Base-by-base conservation (phyloP, 345 rosid species). In the Cochlearia excelsa region DNA sequence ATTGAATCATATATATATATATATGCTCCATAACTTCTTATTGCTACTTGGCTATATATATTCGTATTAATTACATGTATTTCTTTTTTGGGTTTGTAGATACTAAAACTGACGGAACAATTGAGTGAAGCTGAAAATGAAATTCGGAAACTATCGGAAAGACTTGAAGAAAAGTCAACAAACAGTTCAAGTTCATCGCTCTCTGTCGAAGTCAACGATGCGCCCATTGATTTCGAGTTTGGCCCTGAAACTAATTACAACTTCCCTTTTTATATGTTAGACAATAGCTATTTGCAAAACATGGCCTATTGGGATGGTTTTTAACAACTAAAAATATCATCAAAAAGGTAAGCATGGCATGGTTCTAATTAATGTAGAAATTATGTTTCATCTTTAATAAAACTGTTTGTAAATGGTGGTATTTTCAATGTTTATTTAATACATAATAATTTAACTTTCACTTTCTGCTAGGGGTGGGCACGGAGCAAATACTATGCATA, bases 231-330 rank as follows among this genome's bases (percentile, higher is more conserved):
- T 1, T 76, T 80, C 55, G 81, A 75, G 41, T 73, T 79, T 57
- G 83, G 72, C 7, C 63, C 63, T 9, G 80, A 78, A 31, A 73
- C 61, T 4, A 74, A 75, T 23, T 82, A 68, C 2, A 79, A 82
- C 42, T 70, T 63, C 31, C 74, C 74, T 0, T 69, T 75, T 56
- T 81, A 79, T 70, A 67, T 78, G 69, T 58, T 74, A 6, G 81
- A 78, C 30, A 70, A 44, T 51, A 65, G 45, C 9, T 69, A 61
- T 53, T 59, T 66, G 54, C 74, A 71, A 28, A 81, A 71, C 56
- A 56, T 77, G 77, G 96, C 86, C 45, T 43, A 48, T 30, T 86
- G 87, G 90, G 51, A 71, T 49, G 80, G 75, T 61, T 70, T 68
- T 34, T 33, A 33, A 33, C 35, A 33, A 33, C 35, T 33, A 33